phyloP scores from a whole-genome alignment of 1,284 basidiomycete species.

The Malassezia nana region DNA sequence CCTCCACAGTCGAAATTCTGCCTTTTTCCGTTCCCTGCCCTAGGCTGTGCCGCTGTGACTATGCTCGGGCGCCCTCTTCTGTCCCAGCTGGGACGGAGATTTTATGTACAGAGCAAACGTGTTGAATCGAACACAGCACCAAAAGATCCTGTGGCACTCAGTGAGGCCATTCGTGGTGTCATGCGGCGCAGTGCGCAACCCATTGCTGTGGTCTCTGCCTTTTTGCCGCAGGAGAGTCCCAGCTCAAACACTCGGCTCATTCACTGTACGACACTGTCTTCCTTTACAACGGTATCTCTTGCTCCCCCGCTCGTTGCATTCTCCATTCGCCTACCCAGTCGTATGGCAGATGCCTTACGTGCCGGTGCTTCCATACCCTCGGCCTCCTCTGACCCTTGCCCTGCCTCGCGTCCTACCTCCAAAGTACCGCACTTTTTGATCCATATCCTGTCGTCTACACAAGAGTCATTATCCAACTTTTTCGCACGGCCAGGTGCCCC shows the following conservation, averaged over 20 bases:
- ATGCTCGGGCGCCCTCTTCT: neutral
- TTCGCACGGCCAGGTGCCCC: constrained; percentile 18
- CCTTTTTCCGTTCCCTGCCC: neutral
- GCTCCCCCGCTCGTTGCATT: constrained; percentile 21
- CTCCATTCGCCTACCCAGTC: constrained; percentile 19
- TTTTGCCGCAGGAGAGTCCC: constrained; percentile 4
- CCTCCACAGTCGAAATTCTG: neutral
- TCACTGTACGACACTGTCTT: constrained; percentile 20
- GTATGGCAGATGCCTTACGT: constrained; percentile 18
- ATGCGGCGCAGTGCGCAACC: constrained; percentile 20
- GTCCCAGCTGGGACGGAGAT: neutral
- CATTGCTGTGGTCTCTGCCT: constrained; percentile 19
- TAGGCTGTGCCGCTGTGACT: neutral
- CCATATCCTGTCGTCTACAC: constrained; percentile 15
- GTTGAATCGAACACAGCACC: neutral
- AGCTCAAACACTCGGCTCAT: neutral
- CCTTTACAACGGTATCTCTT: constrained; percentile 19
- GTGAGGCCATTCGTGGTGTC: constrained; percentile 12
- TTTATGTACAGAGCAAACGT: neutral
- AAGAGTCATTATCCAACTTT: constrained; percentile 10
- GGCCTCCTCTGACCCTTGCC: neutral
- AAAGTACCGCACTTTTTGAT: constrained; percentile 19
- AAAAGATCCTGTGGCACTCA: constrained; percentile 1
- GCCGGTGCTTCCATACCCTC: neutral
- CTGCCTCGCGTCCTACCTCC: neutral